Base-by-base conservation (phyloP, 108 stramenopile species). In the Epithemia pelagica region DNA sequence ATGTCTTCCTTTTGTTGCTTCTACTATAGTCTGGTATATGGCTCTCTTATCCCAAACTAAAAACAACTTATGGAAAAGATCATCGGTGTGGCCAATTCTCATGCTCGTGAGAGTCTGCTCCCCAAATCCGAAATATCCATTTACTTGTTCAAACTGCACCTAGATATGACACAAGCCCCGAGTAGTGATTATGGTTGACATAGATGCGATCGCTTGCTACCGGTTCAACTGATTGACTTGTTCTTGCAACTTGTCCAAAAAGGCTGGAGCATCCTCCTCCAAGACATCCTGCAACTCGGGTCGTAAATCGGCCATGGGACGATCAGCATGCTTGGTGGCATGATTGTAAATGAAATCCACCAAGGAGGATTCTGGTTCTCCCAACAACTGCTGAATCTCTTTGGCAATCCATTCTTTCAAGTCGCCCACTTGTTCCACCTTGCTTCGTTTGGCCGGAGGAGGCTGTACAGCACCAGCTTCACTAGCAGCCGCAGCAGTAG, bases 281-380 rank as follows among this genome's bases (percentile, higher is more conserved):
- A 92, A 67, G 21, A 92, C 91, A 67, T 78, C 59, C 72, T 87
- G 76, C 67, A 92, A 75, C 67, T 92, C 91, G 46, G 86, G 80
- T 63, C 86, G 69, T 54, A 92, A 59, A 66, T 76, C 81, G 19
- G 61, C 68, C 0, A 67, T 74, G 15, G 74, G 54, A 61, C 76
- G 79, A 10, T 52, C 51, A 25, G 58, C 33, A 19, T 28, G 33
- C 51, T 75, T 72, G 18, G 65, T 31, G 52, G 89, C 83, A 56
- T 82, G 82, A 28, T 73, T 61, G 71, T 83, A 66, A 33, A 88
- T 71, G 64, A 89, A 92, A 28, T 88, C 83, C 74, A 89, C 87
- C 28, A 92, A 68, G 19, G 82, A 81, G 1, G 71, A 64, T 69
- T 89, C 91, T 54, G 82, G 83, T 66, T 88, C 88, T 31, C 88